Base-by-base conservation (phyloP, 2,329 filamentous ascomycete genomes). In the Teratosphaeria pseudoeucalypti region DNA sequence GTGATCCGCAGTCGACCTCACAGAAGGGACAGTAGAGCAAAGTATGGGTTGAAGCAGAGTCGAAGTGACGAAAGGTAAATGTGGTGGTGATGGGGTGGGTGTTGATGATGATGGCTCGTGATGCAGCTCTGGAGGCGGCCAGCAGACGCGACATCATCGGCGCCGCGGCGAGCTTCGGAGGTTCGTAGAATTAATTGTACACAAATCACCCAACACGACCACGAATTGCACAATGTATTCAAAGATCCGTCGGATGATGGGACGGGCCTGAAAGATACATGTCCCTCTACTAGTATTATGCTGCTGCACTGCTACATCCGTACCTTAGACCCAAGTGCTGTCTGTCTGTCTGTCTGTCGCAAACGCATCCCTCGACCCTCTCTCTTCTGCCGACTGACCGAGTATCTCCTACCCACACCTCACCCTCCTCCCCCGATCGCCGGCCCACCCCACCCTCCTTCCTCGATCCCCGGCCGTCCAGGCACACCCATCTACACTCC, bases 111-210 rank as follows among this genome's bases (percentile, higher is more conserved):
- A 43, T 29, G 47, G 11, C 32, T 27, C 23, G 43, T 34, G 27
- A 29, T 23, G 29, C 54, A 10, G 29, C 54, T 34, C 19, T 37
- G 54, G 32, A 55, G 54, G 54, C 54, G 54, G 26, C 32, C 54
- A 39, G 32, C 32, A 43, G 37, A 55, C 54, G 54, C 54, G 54
- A 54, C 54, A 55, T 55, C 54, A 55, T 55, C 54, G 54, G 54
- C 37, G 37, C 37, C 5, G 37, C 37, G 37, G 12, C 29, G 29
- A 32, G 29, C 37, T 11, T 39, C 32, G 32, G 32, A 39, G 54
- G 54, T 39, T 16, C 1, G 23, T 23, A 23, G 23, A 23, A 23
- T 23, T 23, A 23, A 23, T 23, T 23, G 23, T 55, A 9, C 29
- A 32, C 29, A 32, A 49, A 6, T 32, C 29, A 32, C 29, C 29